Percentiles rank a stretch among this genome's conserved stretches.
phyloP scores from a whole-genome alignment of 2,329 filamentous ascomycete species.

The Aspergillus sp. region DNA sequence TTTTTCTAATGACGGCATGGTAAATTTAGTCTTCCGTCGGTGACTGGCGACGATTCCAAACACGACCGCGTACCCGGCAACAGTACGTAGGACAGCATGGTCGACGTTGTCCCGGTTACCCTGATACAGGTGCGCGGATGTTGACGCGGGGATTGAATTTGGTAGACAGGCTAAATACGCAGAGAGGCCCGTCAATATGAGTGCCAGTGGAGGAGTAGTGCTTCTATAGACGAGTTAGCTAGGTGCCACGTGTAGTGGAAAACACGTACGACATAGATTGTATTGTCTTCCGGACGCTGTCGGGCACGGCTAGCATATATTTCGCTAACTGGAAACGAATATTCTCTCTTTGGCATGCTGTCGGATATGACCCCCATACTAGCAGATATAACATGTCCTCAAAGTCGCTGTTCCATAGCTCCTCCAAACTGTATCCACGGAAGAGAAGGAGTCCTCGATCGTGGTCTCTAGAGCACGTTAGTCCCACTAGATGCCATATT shows the following conservation, averaged over 20 bases:
- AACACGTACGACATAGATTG: slow-evolving; percentile 25
- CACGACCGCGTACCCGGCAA: slow-evolving; percentile 27
- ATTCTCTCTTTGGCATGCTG: slow-evolving; percentile 17
- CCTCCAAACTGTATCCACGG: slow-evolving; percentile 28
- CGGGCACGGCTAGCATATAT: slow-evolving; percentile 23
- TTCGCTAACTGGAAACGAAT: slow-evolving; percentile 21
- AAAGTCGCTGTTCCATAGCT: slow-evolving; percentile 31
- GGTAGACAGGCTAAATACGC: slow-evolving; percentile 26
- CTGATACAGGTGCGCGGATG: slow-evolving; percentile 25
- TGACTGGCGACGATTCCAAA: slow-evolving; percentile 29
- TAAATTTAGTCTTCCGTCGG: slow-evolving; percentile 20
- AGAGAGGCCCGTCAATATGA: slow-evolving; percentile 31
- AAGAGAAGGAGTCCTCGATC: slow-evolving; percentile 29
- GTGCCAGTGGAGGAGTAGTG: slow-evolving; percentile 22
- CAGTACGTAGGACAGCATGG: slow-evolving; percentile 22
- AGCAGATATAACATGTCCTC: slow-evolving; percentile 35
- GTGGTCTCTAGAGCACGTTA: slow-evolving; percentile 24
- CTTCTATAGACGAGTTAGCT: neutral
- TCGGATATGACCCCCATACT: slow-evolving; percentile 31
- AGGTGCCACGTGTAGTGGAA: neutral
- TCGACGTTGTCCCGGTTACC: slow-evolving; percentile 21
- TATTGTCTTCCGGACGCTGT: slow-evolving; percentile 24
- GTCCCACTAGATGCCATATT: neutral
- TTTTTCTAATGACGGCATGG: slow-evolving; percentile 35
- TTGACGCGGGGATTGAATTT: slow-evolving; percentile 22